These are phyloP conservation scores for Fusarium marasasianum DNA, from an alignment of 2,329 filamentous ascomycete species.

Conservation along the genomic window DNA sequence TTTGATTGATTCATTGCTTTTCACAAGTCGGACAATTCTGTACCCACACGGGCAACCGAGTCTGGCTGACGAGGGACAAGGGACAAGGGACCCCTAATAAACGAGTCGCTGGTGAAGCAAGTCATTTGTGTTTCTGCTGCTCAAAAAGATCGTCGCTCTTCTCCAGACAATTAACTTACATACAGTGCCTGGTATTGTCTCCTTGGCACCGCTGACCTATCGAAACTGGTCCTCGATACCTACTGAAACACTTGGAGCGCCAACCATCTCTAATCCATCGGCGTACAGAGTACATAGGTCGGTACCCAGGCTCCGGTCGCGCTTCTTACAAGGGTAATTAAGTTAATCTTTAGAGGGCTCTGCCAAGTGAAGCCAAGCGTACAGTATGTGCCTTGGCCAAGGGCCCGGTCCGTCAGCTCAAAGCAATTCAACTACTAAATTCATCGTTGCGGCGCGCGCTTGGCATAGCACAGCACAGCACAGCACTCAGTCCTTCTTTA, in stretches of 20 bases:
- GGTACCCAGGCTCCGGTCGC: constrained; percentile 27
- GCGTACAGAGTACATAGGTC: not conserved
- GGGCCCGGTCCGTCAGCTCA: constrained; percentile 26
- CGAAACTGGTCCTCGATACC: not conserved
- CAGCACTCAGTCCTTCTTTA: constrained; percentile 24
- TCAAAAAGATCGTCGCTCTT: not conserved
- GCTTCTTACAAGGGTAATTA: constrained; percentile 26
- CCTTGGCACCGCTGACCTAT: not conserved
- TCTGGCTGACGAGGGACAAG: constrained; percentile 3
- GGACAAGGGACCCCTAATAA: constrained; percentile 3
- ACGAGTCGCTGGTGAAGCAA: not conserved
- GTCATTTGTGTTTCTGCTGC: not conserved
- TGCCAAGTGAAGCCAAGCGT: constrained; percentile 30
- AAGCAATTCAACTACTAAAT: constrained; percentile 3
- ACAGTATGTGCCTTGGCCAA: constrained; percentile 14
- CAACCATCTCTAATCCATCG: constrained; percentile 1
- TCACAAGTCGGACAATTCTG: constrained; percentile 4
- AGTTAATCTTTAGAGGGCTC: constrained; percentile 19
- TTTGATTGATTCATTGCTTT: not conserved
- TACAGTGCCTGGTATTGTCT: too few relatives aligned
- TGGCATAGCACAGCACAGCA: constrained; percentile 4
- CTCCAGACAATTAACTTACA: not conserved
- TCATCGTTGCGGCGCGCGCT: constrained; percentile 29
- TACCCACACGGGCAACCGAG: not conserved
- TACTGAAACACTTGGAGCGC: not conserved